These are phyloP conservation scores for Tritrichomonas foetus DNA, from an alignment of 208 protist genomes.

Conservation along the genomic window DNA sequence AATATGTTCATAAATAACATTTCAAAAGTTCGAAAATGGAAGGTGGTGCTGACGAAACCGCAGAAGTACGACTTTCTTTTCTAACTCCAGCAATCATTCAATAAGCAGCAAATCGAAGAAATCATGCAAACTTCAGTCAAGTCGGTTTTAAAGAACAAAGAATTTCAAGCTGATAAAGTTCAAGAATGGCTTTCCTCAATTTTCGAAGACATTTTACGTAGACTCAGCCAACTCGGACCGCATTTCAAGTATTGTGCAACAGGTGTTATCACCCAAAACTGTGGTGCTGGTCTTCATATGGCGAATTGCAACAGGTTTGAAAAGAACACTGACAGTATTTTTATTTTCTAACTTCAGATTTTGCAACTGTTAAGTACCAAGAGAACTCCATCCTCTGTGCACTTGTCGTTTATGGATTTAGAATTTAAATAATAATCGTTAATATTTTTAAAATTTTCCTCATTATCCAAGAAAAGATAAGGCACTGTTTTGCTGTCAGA, in stretches of 20 bases:
- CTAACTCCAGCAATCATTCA: too few species aligned
- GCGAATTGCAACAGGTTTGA: background rate
- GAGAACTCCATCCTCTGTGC: background rate
- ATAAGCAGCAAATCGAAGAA: too few species aligned
- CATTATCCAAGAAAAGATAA: too few species aligned
- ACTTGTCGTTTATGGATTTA: background rate
- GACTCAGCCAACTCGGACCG: background rate
- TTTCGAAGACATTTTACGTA: background rate
- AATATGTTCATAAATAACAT: too few species aligned
- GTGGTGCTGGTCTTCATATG: background rate
- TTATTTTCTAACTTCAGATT: background rate
- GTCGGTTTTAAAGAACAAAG: background rate
- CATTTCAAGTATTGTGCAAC: background rate
- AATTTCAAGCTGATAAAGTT: background rate
- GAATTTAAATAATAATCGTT: background rate
- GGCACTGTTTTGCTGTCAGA: too few species aligned
- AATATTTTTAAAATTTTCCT: background rate
- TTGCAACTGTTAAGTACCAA: background rate
- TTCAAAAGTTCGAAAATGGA: too few species aligned
- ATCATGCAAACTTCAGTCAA: too few species aligned
- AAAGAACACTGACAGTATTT: background rate
- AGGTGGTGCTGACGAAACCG: too few species aligned
- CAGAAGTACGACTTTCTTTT: too few species aligned
- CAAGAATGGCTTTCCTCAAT: background rate
- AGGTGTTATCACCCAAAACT: slow-evolving; percentile 1